Evolutionary conservation across 2,329 filamentous ascomycete genomes (phyloP), one percentile per base, ranked within the genome.

Genomic region (Pseudocercospora pini-densiflorae): DNA sequence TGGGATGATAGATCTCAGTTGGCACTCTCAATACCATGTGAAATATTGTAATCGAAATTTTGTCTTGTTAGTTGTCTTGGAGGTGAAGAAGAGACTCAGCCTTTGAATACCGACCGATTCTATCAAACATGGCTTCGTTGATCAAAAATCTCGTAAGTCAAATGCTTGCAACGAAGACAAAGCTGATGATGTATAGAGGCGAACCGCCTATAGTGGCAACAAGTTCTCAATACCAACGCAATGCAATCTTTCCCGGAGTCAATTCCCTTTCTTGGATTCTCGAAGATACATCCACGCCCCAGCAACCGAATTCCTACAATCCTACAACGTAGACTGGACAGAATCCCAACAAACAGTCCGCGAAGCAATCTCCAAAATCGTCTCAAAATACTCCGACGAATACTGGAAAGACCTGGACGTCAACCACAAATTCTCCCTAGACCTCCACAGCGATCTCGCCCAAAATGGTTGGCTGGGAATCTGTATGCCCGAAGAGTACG

Each of bases 391-490:
- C 66, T 74, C 79, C 2, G 79, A 83, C 29, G 68, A 68, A 16
- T 83, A 83, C 75, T 83, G 81, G 81, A 72, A 77, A 5, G 68
- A 76, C 1, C 71, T 76, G 24, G 81, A 83, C 65, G 72, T 75
- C 29, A 71, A 33, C 74, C 80, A 55, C 65, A 74, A 61, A 90
- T 82, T 80, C 71, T 81, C 81, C 0, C 65, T 73, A 2, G 81
- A 83, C 12, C 78, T 83, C 61, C 78, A 81, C 62, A 64, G 73
- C 23, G 77, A 78, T 1, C 72, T 83, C 3, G 81, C 81, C 14
- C 68, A 75, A 60, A 76, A 79, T 61, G 81, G 81, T 3, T 83
- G 81, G 80, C 73, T 83, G 3, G 81, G 81, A 0, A 82, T 83
- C 40, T 81, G 80, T 63, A 78, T 83, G 75, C 81, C 81, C 0